These are phyloP conservation scores for Wolfiporia cocos DNA, from an alignment of 1,284 basidiomycete genomes.

Conservation along the genomic window DNA sequence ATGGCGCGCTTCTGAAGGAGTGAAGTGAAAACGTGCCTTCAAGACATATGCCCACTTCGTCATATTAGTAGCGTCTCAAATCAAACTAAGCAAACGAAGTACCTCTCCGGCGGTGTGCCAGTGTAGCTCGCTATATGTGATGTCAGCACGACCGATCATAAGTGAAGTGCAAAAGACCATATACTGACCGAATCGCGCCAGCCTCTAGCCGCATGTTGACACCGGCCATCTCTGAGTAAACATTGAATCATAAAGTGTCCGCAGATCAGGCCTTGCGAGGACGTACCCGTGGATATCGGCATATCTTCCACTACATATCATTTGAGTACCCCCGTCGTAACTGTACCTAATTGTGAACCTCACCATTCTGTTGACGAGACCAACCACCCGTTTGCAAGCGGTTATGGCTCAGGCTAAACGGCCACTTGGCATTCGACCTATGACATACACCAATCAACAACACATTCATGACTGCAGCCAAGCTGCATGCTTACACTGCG, in stretches of 20 bases:
- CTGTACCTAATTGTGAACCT: slow-evolving; percentile 7
- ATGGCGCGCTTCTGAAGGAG: not conserved
- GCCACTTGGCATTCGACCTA: slow-evolving; percentile 65
- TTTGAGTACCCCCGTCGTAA: not conserved
- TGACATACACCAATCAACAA: not conserved
- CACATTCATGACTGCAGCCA: slow-evolving; percentile 14
- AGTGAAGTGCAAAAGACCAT: not conserved
- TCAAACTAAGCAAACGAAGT: slow-evolving; percentile 8
- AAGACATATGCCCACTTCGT: slow-evolving; percentile 61
- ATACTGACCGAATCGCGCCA: slow-evolving; percentile 54
- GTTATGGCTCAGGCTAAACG: slow-evolving; percentile 64
- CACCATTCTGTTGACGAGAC: slow-evolving; percentile 66
- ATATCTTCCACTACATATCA: slow-evolving; percentile 41
- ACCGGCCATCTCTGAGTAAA: slow-evolving; percentile 49
- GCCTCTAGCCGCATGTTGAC: slow-evolving; percentile 67
- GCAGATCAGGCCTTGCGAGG: not conserved
- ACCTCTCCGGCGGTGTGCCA: slow-evolving; percentile 71
- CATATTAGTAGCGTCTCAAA: slow-evolving; percentile 1
- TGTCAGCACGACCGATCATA: not conserved
- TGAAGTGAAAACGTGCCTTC: slow-evolving; percentile 29
- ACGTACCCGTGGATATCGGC: slow-evolving; percentile 50
- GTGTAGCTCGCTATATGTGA: slow-evolving; percentile 52
- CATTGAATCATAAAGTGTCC: too few species aligned
- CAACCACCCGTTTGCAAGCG: slow-evolving; percentile 68
- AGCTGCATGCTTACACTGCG: slow-evolving; percentile 36